A percentile compares a stretch with the other conserved stretches of the same genome.
Evolutionary conservation across 192 early-diverging fungal species (phyloP).

Genomic region (Gamsiella multidivaricata): DNA sequence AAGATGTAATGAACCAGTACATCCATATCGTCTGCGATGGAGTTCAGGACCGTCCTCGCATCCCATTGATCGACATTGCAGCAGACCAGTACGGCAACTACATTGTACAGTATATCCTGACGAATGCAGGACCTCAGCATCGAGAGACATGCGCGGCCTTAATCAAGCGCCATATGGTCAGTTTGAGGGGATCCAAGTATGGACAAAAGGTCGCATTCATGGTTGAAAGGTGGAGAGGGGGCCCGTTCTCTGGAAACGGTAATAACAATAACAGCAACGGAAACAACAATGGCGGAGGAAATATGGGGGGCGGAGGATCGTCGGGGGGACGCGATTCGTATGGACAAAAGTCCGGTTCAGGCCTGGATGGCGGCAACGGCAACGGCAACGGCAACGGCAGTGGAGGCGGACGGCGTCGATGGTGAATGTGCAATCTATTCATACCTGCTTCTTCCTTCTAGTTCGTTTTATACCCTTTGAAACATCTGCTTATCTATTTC

Average conservation of each 20-base stretch:
- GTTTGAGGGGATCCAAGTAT: constrained; percentile 76
- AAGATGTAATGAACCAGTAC: constrained; percentile 44
- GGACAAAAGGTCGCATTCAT: constrained; percentile 68
- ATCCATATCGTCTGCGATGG: constrained; percentile 47
- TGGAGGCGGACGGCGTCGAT: constrained; percentile 28
- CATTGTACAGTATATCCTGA: constrained; percentile 79
- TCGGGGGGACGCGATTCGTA: background rate
- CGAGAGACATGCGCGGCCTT: constrained; percentile 66
- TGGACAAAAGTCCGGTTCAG: constrained; percentile 16
- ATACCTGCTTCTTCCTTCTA: background rate
- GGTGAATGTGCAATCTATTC: background rate
- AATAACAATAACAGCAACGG: constrained; percentile 7
- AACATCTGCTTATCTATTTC: constrained; percentile 1
- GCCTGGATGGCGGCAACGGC: constrained; percentile 4
- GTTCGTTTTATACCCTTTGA: background rate
- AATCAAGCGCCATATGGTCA: constrained; percentile 75
- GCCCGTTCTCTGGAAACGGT: constrained; percentile 15
- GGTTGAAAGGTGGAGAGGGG: constrained; percentile 45
- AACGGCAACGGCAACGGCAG: constrained; percentile 2
- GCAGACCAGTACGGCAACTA: constrained; percentile 86
- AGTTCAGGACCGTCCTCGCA: constrained; percentile 48
- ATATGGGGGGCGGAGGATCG: too few relatives aligned
- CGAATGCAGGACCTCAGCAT: constrained; percentile 65
- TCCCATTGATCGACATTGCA: constrained; percentile 74
- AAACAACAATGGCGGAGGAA: background rate